Conservation (phyloP, 306 rosid genomes). For the Cajanus cajan region DNA sequence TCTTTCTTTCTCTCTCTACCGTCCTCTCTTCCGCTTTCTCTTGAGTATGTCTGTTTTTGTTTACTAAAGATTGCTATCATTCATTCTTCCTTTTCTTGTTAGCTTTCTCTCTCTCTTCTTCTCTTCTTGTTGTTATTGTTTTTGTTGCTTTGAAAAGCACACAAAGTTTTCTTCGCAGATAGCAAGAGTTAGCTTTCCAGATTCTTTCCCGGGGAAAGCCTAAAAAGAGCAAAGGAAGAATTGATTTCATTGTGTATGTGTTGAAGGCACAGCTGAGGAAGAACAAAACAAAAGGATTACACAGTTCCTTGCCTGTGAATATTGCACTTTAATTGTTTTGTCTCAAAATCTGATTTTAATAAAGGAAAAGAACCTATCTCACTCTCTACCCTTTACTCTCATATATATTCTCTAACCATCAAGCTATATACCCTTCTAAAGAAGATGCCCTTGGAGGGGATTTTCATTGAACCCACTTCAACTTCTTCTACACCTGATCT, state of each 20-base stretch:
- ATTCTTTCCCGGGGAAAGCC: slow-evolving; percentile 41
- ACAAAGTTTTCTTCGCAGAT: slow-evolving; percentile 30
- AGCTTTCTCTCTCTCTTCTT: not conserved
- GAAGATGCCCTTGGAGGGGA: slow-evolving; percentile 95
- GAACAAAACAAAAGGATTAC: slow-evolving; percentile 21
- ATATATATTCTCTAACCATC: slow-evolving; percentile 17
- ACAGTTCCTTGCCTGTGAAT: slow-evolving; percentile 28
- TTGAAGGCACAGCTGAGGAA: not conserved
- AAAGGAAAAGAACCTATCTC: slow-evolving; percentile 1
- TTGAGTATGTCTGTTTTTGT: slow-evolving; percentile 44
- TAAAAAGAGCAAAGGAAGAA: slow-evolving; percentile 17
- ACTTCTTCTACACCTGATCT: slow-evolving; percentile 74
- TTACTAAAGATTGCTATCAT: slow-evolving; percentile 37
- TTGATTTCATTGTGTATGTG: not conserved
- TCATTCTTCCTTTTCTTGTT: slow-evolving; percentile 26
- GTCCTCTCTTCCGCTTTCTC: slow-evolving; percentile 34
- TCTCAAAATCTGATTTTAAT: slow-evolving; percentile 29
- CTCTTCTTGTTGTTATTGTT: not conserved
- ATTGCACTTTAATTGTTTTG: slow-evolving; percentile 38
- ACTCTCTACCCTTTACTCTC: not conserved
- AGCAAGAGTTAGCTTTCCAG: slow-evolving; percentile 41
- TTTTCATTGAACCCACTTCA: slow-evolving; percentile 67
- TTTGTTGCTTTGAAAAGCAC: not conserved
- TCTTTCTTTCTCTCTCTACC: slow-evolving; percentile 23
- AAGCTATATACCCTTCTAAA: not conserved